Evolutionary conservation across 2,329 filamentous ascomycete genomes (phyloP), one percentile per base, ranked within the genome.

Genomic region (Cryphonectria nitschkei): DNA sequence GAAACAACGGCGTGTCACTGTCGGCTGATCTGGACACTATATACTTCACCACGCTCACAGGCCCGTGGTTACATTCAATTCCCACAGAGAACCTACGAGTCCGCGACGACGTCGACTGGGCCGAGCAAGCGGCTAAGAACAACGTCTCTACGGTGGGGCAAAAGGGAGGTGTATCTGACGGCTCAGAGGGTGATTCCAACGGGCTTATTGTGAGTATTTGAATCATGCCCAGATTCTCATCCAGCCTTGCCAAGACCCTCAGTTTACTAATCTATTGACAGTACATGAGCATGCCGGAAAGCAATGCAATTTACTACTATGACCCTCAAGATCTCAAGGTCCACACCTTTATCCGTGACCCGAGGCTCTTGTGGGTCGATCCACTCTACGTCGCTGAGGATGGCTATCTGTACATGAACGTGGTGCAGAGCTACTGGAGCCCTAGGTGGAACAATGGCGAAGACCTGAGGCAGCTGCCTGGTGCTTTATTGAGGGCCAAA

Each of bases 131-230:
- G 3, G 68, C 68, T 26, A 65, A 65, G 61, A 65, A 82, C 67
- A 85, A 84, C 67, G 83, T 86, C 13, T 80, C 79, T 5, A 81
- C 77, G 39, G 81, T 84, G 16, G 84, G 84, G 16, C 79, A 83
- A 70, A 78, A 82, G 2, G 83, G 83, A 5, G 82, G 82, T 0
- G 80, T 84, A 43, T 82, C 81, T 7, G 84, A 85, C 70, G 82
- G 82, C 2, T 85, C 84, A 73, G 78, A 82, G 22, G 80, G 80
- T 14, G 82, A 85, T 68, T 79, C 75, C 37, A 79, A 82, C 26
- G 82, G 83, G 0, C 77, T 81, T 11, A 78, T 84, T 16, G 50
- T 52, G 50, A 52, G 50, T 52, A n/a, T 26, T 13, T 3, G 26
- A 52, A 22, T 26, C 22, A 13, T 22, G n/a, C 22, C 22, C 50